These are phyloP conservation scores for Globisporangium radiosum DNA, from an alignment of 352 stramenopile genomes.

Conservation along the genomic window DNA sequence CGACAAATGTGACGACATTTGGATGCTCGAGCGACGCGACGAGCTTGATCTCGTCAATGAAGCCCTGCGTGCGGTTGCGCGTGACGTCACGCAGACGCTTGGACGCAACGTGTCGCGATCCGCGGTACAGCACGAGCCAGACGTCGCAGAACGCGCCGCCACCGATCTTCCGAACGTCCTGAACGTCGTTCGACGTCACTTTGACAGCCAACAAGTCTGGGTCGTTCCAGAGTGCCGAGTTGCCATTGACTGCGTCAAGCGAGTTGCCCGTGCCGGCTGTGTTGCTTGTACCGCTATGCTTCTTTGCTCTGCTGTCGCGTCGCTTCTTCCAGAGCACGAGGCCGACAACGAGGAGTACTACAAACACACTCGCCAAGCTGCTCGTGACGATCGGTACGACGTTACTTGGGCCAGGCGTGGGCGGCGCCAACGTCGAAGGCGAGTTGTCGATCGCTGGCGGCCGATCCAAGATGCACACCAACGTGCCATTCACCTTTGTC, in stretches of 20 bases:
- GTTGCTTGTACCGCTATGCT: too few species aligned
- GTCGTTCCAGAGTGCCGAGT: slow-evolving; percentile 8
- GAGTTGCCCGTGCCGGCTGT: too few species aligned
- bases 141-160: slow-evolving; percentile 22
- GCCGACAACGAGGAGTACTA: too few species aligned
- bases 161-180: background rate
- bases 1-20: slow-evolving; percentile 35
- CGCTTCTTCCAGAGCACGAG: slow-evolving; percentile 16
- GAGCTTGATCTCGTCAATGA: slow-evolving; percentile 53
- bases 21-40: slow-evolving; percentile 32
- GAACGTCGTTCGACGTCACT: too few species aligned
- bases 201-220: too few species aligned
- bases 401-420: too few species aligned
- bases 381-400: too few species aligned
- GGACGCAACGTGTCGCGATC: slow-evolving; percentile 23
- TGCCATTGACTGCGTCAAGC: too few species aligned
- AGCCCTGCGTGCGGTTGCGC: slow-evolving; percentile 25
- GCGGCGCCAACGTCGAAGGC: too few species aligned
- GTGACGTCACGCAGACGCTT: slow-evolving; percentile 1
- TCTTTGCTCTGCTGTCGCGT: too few species aligned
- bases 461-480: slow-evolving; percentile 3
- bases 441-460: too few species aligned
- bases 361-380: too few species aligned
- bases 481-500: background rate
- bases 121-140: slow-evolving; percentile 13